Conservation (phyloP, 1,284 basidiomycete species). For the Ceratobasidium sp. region DNA sequence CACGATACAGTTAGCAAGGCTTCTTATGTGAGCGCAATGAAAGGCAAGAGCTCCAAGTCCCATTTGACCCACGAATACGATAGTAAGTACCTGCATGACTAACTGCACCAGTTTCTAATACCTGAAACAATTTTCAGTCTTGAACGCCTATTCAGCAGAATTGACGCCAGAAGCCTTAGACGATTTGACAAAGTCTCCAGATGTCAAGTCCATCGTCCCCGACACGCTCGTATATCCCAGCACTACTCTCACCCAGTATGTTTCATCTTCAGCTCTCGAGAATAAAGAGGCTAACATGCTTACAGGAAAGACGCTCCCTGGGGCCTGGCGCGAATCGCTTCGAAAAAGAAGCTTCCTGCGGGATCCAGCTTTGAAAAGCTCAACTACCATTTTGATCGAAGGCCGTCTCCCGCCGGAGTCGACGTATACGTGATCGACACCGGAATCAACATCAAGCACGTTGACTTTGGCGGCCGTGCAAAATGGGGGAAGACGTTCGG, state of each 20-base stretch:
- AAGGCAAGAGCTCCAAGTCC: background rate
- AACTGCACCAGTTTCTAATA: background rate
- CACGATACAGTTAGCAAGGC: background rate
- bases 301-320: conserved; percentile 1
- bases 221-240: background rate
- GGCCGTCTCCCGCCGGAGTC: background rate
- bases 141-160: conserved; percentile 2
- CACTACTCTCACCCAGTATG: conserved; percentile 7
- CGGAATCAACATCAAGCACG: conserved; percentile 88
- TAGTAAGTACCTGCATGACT: background rate
- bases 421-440: conserved; percentile 75
- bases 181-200: background rate
- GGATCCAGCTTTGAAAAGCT: background rate
- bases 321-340: background rate
- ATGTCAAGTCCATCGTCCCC: background rate
- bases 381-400: background rate
- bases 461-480: conserved; percentile 89
- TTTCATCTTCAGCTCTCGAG: background rate
- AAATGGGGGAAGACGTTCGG: conserved; percentile 88
- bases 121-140: background rate
- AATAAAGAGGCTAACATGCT: background rate
- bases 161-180: background rate
- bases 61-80: background rate
- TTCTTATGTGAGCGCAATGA: background rate
- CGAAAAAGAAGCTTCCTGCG: background rate